Conservation (phyloP, 768 basidiomycete genomes). For the Lactifluus volemus region DNA sequence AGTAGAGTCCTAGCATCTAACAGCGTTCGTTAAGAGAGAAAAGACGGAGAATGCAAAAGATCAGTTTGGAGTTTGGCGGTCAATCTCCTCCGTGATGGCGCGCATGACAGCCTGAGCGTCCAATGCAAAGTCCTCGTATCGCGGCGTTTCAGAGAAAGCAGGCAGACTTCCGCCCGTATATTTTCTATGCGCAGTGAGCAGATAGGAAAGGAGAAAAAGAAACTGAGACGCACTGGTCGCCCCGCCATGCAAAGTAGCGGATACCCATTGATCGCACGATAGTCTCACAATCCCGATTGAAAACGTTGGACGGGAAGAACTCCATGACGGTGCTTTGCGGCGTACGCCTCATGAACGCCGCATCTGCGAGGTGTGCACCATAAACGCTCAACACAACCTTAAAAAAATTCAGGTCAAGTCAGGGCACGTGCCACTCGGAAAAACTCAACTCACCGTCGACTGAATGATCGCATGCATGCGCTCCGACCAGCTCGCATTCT, state of each 20-base stretch:
- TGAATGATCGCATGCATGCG: conserved; percentile 16
- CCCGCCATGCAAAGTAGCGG: conserved; percentile 16
- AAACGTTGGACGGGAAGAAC: conserved; percentile 13
- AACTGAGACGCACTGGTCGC: conserved; percentile 5
- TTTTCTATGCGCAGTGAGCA: not conserved
- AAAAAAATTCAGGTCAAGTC: not conserved
- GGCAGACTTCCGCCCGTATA: conserved; percentile 9
- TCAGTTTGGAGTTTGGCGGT: not conserved
- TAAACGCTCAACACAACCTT: conserved; percentile 14
- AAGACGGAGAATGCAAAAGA: not conserved
- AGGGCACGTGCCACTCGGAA: not conserved
- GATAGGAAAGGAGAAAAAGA: not conserved
- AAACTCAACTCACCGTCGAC: conserved; percentile 11
- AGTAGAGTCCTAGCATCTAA: not conserved
- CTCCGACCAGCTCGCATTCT: conserved; percentile 11
- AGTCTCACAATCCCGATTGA: conserved; percentile 14
- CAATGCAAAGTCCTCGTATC: conserved; percentile 6
- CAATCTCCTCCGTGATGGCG: conserved; percentile 11
- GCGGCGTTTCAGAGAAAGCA: not conserved
- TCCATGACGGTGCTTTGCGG: conserved; percentile 14
- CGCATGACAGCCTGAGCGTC: conserved; percentile 11
- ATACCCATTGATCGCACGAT: conserved; percentile 16
- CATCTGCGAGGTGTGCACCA: conserved; percentile 15
- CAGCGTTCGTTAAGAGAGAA: not conserved
- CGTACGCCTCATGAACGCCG: conserved; percentile 12